Conservation (phyloP, 768 basidiomycete genomes). For the Tylopilus rubrobrunneus region DNA sequence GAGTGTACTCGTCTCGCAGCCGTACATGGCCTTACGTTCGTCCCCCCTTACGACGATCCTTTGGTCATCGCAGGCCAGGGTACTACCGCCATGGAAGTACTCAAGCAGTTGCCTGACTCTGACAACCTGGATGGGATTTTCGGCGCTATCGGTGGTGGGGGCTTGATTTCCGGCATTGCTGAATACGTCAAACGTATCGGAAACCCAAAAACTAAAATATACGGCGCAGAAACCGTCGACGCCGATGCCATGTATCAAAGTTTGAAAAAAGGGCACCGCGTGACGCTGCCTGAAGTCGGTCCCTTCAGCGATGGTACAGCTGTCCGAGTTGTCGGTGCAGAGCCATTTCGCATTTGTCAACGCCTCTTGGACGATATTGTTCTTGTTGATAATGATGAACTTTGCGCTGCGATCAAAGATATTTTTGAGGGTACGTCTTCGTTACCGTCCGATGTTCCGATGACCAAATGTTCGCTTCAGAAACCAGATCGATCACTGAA, state of each 20-base stretch:
- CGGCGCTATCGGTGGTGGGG: slow-evolving; percentile 91
- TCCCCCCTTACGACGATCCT: slow-evolving; percentile 97
- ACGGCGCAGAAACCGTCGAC: slow-evolving; percentile 93
- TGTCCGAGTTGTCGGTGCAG: slow-evolving; percentile 91
- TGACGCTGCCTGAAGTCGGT: slow-evolving; percentile 85
- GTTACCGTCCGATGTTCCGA: neutral
- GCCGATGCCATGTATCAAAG: slow-evolving; percentile 92
- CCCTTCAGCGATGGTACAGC: slow-evolving; percentile 98
- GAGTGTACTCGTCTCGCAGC: slow-evolving; percentile 77
- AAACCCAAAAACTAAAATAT: slow-evolving; percentile 71
- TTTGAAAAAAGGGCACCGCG: slow-evolving; percentile 74
- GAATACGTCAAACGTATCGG: slow-evolving; percentile 94
- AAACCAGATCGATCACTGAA: slow-evolving; percentile 94
- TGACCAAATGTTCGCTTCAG: slow-evolving; percentile 27
- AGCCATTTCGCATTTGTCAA: slow-evolving; percentile 91
- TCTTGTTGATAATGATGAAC: slow-evolving; percentile 89
- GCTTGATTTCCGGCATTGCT: slow-evolving; percentile 83
- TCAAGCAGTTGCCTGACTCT: slow-evolving; percentile 79
- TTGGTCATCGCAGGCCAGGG: slow-evolving; percentile 97
- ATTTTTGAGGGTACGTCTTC: slow-evolving; percentile 82
- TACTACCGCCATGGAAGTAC: slow-evolving; percentile 90
- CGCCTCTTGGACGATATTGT: slow-evolving; percentile 78
- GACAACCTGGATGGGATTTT: slow-evolving; percentile 83
- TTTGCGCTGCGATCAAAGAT: slow-evolving; percentile 98
- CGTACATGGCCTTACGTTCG: slow-evolving; percentile 76